These are phyloP conservation scores for Triadica sebifera DNA, from an alignment of 345 rosid species.

Conservation along the genomic window DNA sequence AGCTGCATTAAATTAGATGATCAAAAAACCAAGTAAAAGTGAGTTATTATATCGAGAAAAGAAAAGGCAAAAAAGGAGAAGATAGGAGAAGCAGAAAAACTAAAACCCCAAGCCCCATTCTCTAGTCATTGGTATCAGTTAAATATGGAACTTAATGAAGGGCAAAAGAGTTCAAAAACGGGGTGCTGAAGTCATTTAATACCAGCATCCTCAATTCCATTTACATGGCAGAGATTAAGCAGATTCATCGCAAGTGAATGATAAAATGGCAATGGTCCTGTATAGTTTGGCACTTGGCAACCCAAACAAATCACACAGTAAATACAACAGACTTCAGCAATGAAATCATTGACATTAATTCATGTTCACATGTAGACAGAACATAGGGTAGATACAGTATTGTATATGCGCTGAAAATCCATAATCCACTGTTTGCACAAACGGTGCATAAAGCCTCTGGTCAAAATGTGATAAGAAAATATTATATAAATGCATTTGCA, in stretches of 20 bases:
- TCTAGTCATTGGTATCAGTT: not conserved
- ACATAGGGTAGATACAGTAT: not conserved
- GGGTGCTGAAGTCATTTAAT: not conserved
- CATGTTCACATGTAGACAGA: not conserved
- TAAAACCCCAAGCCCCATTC: not conserved
- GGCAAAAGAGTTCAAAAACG: conserved; percentile 25
- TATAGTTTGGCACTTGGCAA: not conserved
- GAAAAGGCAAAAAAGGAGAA: not conserved
- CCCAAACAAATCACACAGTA: not conserved
- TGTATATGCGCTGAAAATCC: not conserved
- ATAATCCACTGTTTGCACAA: not conserved
- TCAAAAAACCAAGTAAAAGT: not conserved
- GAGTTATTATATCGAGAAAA: not conserved
- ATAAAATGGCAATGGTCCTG: not conserved
- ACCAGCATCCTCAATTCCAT: not conserved
- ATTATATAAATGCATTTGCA: not conserved
- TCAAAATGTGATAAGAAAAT: too few species aligned
- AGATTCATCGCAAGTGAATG: not conserved
- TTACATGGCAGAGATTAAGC: not conserved
- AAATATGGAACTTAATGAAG: not conserved
- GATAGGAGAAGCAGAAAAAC: not conserved
- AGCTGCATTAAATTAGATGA: conserved; percentile 40
- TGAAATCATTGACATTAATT: not conserved
- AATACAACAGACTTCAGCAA: not conserved
- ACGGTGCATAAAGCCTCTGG: not conserved